Evolutionary conservation across 75 land plant species (phyloP), one percentile per base, ranked within the genome.

Genomic region (Pinus taeda): DNA sequence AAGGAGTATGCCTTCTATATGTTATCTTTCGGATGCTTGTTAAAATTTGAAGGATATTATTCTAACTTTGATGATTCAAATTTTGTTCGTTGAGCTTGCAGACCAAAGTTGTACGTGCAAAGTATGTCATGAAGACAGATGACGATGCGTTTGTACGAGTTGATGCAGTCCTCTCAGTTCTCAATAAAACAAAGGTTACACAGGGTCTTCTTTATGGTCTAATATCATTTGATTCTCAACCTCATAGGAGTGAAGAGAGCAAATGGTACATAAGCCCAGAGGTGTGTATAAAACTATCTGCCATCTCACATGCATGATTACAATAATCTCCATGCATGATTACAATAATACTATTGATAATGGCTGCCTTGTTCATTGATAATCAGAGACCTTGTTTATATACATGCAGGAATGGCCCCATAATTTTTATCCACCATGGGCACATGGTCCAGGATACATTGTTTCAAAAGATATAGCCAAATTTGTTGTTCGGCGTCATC

Each of bases 41-140:
- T 39, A 15, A 3, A n/a, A 67, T 78, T 57, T 21, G 58, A 71
- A 6, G 4, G 20, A 75, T 21, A 62, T 62, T 69, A 24, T 67
- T 24, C 67, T 37, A 33, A 29, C 59, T 20, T 45, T 33, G 18
- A 18, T 57, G 58, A 15, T 30, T 78, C n/a, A 15, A 14, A 67
- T 57, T 30, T 4, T 78, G 14, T 39, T 60, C 29, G 30, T 18
- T 71, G 22, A 77, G 70, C 56, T 63, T 83, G 78, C 93, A 93
- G 96, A 88, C 88, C 13, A 87, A 93, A 74, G 74, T 86, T 61
- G 81, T 95, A 61, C 82, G 85, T 33, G 83, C 98, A 11, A 87
- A 93, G 59, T 95, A 91, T 73, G 83, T 95, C n/a, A 95, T 95
- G 98, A 95, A 95, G 85, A 93, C 92, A 36, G 98, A 95, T 75